Evolutionary conservation across 164 flowering plant species (phyloP).

Genomic region (Akebia trifoliata): DNA sequence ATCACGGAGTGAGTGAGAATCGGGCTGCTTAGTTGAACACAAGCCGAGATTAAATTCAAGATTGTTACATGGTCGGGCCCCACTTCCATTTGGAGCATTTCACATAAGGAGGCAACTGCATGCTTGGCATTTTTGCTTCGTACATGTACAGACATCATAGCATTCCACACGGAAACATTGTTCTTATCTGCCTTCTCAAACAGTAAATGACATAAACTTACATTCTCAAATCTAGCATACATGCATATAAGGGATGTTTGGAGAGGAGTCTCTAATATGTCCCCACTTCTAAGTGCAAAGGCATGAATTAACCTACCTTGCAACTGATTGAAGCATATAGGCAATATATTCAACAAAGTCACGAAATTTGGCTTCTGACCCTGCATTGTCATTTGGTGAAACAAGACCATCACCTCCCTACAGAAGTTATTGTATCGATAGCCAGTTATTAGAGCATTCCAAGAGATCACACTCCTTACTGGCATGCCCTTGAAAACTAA

Average conservation of each 20-base stretch:
- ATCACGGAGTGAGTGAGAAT: slow-evolving; percentile 24
- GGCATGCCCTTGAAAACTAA: slow-evolving; percentile 41
- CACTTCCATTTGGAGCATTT: slow-evolving; percentile 27
- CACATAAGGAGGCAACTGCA: slow-evolving; percentile 30
- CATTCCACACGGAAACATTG: slow-evolving; percentile 54
- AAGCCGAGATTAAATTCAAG: slow-evolving; percentile 38
- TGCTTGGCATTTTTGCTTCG: slow-evolving; percentile 19
- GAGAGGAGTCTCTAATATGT: slow-evolving; percentile 29
- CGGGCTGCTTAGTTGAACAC: slow-evolving; percentile 30
- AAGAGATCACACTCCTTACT: slow-evolving; percentile 39
- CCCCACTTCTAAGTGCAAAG: slow-evolving; percentile 33
- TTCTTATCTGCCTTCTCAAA: slow-evolving; percentile 36
- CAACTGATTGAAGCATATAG: slow-evolving; percentile 29
- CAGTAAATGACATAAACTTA: slow-evolving; percentile 23
- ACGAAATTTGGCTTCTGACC: slow-evolving; percentile 44
- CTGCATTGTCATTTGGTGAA: slow-evolving; percentile 34
- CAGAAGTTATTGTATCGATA: slow-evolving; percentile 28
- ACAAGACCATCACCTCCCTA: slow-evolving; percentile 27
- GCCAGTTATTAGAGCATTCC: slow-evolving; percentile 62
- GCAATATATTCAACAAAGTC: slow-evolving; percentile 45
- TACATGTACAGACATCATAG: slow-evolving; percentile 38
- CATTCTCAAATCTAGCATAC: slow-evolving; percentile 43
- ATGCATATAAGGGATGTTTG: slow-evolving; percentile 49
- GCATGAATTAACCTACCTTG: slow-evolving; percentile 52
- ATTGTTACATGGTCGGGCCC: slow-evolving; percentile 45